Percentiles rank a stretch among this genome's conserved stretches.
phyloP scores from a whole-genome alignment of 768 basidiomycete species.

The Boletus eberwhitei region DNA sequence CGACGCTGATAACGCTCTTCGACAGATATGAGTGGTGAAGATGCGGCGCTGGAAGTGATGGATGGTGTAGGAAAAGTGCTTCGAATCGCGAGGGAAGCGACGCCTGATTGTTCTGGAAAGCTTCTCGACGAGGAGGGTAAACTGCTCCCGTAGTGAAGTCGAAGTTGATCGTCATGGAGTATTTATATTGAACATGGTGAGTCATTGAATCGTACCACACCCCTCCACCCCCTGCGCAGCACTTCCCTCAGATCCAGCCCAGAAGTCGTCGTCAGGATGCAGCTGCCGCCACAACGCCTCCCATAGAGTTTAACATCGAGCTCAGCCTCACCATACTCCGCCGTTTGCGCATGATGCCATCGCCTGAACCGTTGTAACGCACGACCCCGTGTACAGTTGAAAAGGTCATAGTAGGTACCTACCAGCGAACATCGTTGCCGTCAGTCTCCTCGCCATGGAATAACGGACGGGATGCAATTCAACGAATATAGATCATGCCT shows the following conservation, averaged over 20 bases:
- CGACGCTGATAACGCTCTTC: neutral
- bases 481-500: too few species aligned
- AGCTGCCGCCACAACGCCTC: neutral
- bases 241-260: neutral
- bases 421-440: too few species aligned
- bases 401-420: too few species aligned
- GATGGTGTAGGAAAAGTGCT: conserved; percentile 27
- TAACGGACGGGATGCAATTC: too few species aligned
- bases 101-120: conserved; percentile 26
- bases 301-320: conserved; percentile 17
- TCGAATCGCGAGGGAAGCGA: conserved; percentile 22
- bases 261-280: neutral
- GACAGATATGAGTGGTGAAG: conserved; percentile 30
- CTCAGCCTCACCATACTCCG: too few species aligned
- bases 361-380: conserved; percentile 1
- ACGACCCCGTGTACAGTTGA: too few species aligned
- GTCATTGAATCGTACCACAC: neutral
- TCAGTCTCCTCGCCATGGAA: too few species aligned
- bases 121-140: conserved; percentile 30
- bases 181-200: conserved; percentile 7
- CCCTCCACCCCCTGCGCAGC: neutral
- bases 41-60: conserved; percentile 24
- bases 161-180: neutral
- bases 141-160: conserved; percentile 14
- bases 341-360: too few species aligned